Percentiles rank a stretch among this genome's conserved stretches.
These are phyloP conservation scores for Ilyonectria destructans DNA, from an alignment of 2,329 filamentous ascomycete species.

Conservation along the genomic window DNA sequence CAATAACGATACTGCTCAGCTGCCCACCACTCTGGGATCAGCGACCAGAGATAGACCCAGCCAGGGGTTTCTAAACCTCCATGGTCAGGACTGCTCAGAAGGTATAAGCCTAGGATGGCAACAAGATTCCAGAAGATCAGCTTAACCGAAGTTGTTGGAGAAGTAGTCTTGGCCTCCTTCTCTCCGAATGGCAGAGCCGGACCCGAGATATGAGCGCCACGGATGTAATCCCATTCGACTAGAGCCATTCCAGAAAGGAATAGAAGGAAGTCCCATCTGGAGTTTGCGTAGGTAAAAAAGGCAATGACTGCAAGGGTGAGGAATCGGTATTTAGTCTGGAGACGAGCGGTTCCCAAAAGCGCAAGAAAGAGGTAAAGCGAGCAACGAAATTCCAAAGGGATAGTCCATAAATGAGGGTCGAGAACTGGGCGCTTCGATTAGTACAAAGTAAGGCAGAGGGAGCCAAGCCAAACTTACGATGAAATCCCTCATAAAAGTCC, in stretches of 20 bases:
- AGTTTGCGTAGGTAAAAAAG: conserved; percentile 63
- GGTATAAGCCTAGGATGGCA: conserved; percentile 68
- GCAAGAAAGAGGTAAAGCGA: conserved; percentile 72
- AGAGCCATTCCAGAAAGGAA: conserved; percentile 70
- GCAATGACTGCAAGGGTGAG: conserved; percentile 60
- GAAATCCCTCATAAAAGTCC: neutral
- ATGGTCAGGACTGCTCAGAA: conserved; percentile 60
- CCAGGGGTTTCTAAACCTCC: conserved; percentile 66
- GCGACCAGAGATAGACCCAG: conserved; percentile 64
- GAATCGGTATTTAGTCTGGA: conserved; percentile 61
- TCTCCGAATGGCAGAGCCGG: conserved; percentile 19
- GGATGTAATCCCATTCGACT: conserved; percentile 69
- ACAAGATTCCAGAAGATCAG: conserved; percentile 57
- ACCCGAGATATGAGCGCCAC: conserved; percentile 59
- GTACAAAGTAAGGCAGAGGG: neutral
- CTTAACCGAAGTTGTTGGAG: conserved; percentile 21
- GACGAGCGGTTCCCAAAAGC: conserved; percentile 65
- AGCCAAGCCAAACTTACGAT: neutral
- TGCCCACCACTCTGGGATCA: conserved; percentile 66
- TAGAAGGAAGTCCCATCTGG: conserved; percentile 70
- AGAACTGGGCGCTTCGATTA: conserved; percentile 59
- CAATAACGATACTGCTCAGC: conserved; percentile 70
- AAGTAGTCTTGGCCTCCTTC: conserved; percentile 35
- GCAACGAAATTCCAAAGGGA: conserved; percentile 73
- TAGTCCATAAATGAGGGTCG: conserved; percentile 76